Percentiles rank a stretch among this genome's conserved stretches.
phyloP scores from a whole-genome alignment of 352 stramenopile genomes.

The Stephanocyclus meneghinianus region DNA sequence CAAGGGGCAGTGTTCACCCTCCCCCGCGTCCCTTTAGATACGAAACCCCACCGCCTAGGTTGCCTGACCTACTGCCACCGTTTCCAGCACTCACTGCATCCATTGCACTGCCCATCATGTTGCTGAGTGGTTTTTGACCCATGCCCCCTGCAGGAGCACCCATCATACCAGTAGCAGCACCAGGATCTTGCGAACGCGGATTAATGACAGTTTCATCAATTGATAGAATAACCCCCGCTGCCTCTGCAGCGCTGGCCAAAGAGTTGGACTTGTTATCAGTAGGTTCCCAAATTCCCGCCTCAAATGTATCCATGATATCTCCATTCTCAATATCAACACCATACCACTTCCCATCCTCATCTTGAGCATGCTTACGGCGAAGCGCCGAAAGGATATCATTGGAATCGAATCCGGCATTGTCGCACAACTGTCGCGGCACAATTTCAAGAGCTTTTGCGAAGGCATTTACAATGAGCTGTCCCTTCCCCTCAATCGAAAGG shows the following conservation, averaged over 20 bases:
- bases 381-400: slow-evolving; percentile 97
- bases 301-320: slow-evolving; percentile 96
- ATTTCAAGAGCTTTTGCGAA: slow-evolving; percentile 98
- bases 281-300: slow-evolving; percentile 97
- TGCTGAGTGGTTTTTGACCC: slow-evolving; percentile 60
- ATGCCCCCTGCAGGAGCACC: slow-evolving; percentile 23
- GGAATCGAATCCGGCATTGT: slow-evolving; percentile 98
- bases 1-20: slow-evolving; percentile 4
- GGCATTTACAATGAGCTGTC: slow-evolving; percentile 93
- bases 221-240: slow-evolving; percentile 96
- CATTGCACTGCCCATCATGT: slow-evolving; percentile 82
- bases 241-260: slow-evolving; percentile 93
- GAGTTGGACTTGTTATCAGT: slow-evolving; percentile 98
- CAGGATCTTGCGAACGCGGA: slow-evolving; percentile 92
- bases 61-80: slow-evolving; percentile 69
- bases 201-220: slow-evolving; percentile 99
- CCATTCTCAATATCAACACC: slow-evolving; percentile 97
- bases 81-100: slow-evolving; percentile 71
- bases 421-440: slow-evolving; percentile 95
- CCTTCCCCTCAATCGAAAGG: slow-evolving; percentile 95
- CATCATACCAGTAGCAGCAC: slow-evolving; percentile 76
- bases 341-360: slow-evolving; percentile 92
- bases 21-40: slow-evolving; percentile 81
- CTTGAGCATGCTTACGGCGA: slow-evolving; percentile 93
- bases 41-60: slow-evolving; percentile 76